Evolutionary conservation across 345 rosid genomes (phyloP), one percentile per base, ranked within the genome.

Genomic region (Firmiana major): DNA sequence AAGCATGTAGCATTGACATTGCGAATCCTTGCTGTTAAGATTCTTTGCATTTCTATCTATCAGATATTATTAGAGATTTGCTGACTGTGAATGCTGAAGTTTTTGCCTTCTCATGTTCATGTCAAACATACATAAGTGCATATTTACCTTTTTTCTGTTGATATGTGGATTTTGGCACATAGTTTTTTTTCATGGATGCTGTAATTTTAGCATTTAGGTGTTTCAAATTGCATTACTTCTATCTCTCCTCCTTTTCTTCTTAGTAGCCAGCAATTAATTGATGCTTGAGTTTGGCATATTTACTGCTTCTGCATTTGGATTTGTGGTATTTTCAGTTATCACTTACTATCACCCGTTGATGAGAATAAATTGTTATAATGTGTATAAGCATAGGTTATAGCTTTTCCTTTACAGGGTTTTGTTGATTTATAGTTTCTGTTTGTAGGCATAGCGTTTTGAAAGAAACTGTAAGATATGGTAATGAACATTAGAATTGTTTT

Each of bases 271-370:
- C 21, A 31, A 8, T 70, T 70, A 28, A 2, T 49, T 16, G 16
- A 31, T 49, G 59, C 17, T 45, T 5, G 26, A 22, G 26, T 65
- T 65, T 65, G 31, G 13, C 3, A 11, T 11, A 10, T 65, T 65
- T 28, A 40, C 71, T 65, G 31, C 71, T 40, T 63, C 7, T 69
- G 73, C 57, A 46, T 69, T 49, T 70, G 58, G 17, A 54, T 28
- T 70, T 31, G 26, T 70, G 24, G 43, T 16, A 16, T 70, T 67
- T 70, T 70, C 17, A 28, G 59, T 70, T 70, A 4, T 69, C 21
- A 43, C 55, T 43, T 67, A 13, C 10, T 22, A 67, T 67, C 17
- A 22, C 21, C 11, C 0, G n/a, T 1, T 24, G 38, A 45, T 8
- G 55, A 24, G 12, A 46, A 46, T 68, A 68, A 68, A 46, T 45